These are phyloP conservation scores for Rhododendron williamsianum DNA, from an alignment of 148 eudicot species.

Conservation along the genomic window DNA sequence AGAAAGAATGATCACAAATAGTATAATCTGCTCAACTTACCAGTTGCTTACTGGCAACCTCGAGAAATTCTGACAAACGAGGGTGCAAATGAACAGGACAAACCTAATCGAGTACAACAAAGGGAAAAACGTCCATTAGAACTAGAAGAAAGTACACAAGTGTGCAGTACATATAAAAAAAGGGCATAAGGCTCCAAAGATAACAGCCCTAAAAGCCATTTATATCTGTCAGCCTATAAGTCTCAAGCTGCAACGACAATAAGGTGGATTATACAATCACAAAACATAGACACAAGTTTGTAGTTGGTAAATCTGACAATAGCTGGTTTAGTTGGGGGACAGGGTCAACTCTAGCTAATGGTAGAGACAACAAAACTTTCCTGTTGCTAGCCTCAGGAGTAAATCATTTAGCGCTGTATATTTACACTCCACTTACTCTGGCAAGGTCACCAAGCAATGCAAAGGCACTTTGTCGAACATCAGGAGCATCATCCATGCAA, in stretches of 20 bases:
- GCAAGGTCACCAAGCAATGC: constrained; percentile 98
- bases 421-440: constrained; percentile 49
- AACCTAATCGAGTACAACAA: constrained; percentile 44
- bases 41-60: constrained; percentile 80
- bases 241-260: neutral
- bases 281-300: neutral
- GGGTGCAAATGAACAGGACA: constrained; percentile 87
- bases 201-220: neutral
- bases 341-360: neutral
- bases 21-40: constrained; percentile 33
- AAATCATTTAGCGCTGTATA: neutral
- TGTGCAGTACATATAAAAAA: neutral
- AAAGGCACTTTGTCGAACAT: constrained; percentile 96
- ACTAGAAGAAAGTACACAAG: neutral
- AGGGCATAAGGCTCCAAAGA: neutral
- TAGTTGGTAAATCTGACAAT: neutral
- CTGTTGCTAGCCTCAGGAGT: neutral
- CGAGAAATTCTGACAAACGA: constrained; percentile 76
- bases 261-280: neutral
- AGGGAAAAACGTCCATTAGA: neutral
- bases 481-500: constrained; percentile 84
- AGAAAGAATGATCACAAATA: neutral
- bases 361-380: neutral
- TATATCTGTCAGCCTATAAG: neutral
- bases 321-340: neutral